These are phyloP conservation scores for Russula vinacea DNA, from an alignment of 768 basidiomycete species.

Conservation along the genomic window DNA sequence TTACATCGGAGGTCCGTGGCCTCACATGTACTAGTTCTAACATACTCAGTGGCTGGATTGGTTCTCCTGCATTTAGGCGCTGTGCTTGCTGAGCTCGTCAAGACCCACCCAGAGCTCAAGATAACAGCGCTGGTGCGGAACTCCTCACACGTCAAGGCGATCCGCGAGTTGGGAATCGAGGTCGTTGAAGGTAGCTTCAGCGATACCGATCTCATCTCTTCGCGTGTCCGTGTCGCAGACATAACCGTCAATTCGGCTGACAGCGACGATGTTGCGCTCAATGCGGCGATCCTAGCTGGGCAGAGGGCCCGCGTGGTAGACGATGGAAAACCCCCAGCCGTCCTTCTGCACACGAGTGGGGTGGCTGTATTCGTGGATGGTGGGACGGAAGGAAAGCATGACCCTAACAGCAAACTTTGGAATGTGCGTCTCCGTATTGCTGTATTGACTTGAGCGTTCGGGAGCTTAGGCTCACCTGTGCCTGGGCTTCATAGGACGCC, in stretches of 20 bases:
- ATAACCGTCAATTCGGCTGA: conserved; percentile 19
- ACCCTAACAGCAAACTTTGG: conserved; percentile 9
- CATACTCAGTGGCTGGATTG: neutral
- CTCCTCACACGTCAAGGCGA: neutral
- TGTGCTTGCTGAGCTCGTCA: conserved; percentile 4
- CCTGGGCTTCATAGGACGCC: conserved; percentile 8
- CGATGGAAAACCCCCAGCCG: neutral
- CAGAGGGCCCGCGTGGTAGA: conserved; percentile 15
- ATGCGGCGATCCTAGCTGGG: conserved; percentile 11
- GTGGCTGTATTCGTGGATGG: conserved; percentile 11
- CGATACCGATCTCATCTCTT: conserved; percentile 11
- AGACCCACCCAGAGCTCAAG: neutral
- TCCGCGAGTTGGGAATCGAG: neutral
- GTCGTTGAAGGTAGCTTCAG: conserved; percentile 15
- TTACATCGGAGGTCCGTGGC: conserved; percentile 20
- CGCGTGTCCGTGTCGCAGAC: conserved; percentile 9
- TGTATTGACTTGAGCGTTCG: neutral
- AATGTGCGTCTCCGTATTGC: conserved; percentile 7
- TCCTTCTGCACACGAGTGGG: conserved; percentile 23
- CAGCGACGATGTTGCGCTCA: conserved; percentile 8
- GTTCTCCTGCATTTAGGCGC: neutral
- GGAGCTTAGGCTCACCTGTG: neutral
- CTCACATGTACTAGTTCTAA: neutral
- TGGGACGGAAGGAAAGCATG: conserved; percentile 12
- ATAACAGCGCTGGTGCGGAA: conserved; percentile 21